Conservation (phyloP, 2,329 filamentous ascomycete genomes). For the Penicillium sp. region DNA sequence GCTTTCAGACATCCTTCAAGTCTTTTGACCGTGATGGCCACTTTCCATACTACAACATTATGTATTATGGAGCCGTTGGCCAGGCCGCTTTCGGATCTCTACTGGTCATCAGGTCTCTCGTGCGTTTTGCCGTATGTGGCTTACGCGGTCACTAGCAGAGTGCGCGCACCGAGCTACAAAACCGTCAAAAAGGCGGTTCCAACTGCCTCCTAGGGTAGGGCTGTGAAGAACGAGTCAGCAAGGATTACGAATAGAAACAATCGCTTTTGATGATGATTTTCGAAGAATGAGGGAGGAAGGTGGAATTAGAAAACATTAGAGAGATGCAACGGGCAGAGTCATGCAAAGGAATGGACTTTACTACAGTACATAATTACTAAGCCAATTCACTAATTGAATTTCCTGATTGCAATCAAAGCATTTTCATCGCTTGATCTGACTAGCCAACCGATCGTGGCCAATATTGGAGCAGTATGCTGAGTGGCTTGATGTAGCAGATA, state of each 20-base stretch:
- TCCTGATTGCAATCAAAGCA: background rate
- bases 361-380: background rate
- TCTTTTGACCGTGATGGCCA: constrained; percentile 2
- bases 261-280: background rate
- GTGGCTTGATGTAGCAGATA: too few species aligned
- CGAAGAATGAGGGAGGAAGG: background rate
- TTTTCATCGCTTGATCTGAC: background rate
- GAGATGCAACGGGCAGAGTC: background rate
- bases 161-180: background rate
- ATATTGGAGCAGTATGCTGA: too few species aligned
- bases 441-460: background rate
- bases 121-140: background rate
- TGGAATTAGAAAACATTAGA: background rate
- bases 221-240: background rate
- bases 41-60: constrained; percentile 10
- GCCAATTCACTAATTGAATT: background rate
- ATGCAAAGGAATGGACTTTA: background rate
- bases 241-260: background rate
- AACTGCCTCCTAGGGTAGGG: background rate
- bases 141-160: background rate
- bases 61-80: constrained; percentile 10
- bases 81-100: constrained; percentile 6
- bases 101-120: constrained; percentile 1
- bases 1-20: constrained; percentile 8
- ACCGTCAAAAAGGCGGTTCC: background rate